Percentiles rank a stretch among this genome's conserved stretches.
phyloP scores from a whole-genome alignment of 2,329 filamentous ascomycete species.

The Verticillium dahliae region DNA sequence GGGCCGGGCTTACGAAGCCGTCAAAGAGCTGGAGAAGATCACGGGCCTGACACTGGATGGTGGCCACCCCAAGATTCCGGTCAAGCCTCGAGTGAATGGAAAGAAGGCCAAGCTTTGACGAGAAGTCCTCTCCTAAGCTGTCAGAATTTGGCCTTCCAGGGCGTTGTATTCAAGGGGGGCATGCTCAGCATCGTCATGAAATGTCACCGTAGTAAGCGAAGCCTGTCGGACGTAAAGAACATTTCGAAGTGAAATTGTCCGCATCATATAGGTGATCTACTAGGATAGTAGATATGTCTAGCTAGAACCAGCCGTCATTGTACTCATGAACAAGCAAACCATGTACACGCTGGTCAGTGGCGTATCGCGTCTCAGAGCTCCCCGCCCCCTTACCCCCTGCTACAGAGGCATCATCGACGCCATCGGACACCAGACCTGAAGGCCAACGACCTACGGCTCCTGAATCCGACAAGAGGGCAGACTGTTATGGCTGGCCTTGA shows the following conservation, averaged over 20 bases:
- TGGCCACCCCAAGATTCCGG: conserved; percentile 41
- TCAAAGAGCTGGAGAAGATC: conserved; percentile 69
- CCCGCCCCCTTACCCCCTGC: background rate
- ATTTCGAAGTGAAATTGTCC: background rate
- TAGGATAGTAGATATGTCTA: background rate
- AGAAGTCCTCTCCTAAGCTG: no score
- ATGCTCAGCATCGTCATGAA: background rate
- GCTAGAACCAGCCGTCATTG: background rate
- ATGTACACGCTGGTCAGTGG: background rate
- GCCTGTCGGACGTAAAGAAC: background rate
- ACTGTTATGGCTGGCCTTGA: background rate
- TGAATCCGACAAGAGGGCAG: background rate
- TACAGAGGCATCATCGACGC: no score
- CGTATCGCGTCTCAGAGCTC: background rate
- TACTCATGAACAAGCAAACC: background rate
- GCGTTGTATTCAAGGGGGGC: no score
- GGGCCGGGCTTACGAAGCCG: conserved; percentile 72
- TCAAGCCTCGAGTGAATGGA: conserved; percentile 27
- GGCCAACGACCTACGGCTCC: background rate
- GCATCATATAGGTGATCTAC: background rate
- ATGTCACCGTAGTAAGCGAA: background rate
- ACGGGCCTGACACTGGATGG: conserved; percentile 62
- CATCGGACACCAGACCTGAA: no score
- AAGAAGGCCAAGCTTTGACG: conserved; percentile 38
- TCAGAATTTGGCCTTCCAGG: no score